Evolutionary conservation across 208 protist genomes (phyloP).

Genomic region (Wallacemonas sp.): DNA sequence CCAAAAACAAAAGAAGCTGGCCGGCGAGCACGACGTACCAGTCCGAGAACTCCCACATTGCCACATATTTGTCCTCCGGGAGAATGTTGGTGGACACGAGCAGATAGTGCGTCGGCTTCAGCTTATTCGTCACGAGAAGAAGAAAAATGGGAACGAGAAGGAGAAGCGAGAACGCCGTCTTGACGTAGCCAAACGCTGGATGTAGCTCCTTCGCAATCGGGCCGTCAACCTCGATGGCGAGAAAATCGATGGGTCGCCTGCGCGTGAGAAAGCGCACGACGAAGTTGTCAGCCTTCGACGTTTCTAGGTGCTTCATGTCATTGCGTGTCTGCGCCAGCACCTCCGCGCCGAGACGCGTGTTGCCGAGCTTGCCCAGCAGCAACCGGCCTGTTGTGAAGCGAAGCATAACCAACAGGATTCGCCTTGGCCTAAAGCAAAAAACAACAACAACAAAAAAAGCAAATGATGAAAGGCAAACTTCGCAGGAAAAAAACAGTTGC

Average conservation of each 20-base stretch:
- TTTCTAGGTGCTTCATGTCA: conserved; percentile 71
- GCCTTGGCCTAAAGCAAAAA: conserved; percentile 17
- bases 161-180: conserved; percentile 47
- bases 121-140: conserved; percentile 44
- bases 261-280: conserved; percentile 69
- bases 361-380: conserved; percentile 52
- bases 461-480: neutral
- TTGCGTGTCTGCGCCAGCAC: conserved; percentile 66
- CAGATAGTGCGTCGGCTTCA: conserved; percentile 78
- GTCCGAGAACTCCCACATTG: conserved; percentile 74
- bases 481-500: neutral
- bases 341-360: conserved; percentile 77
- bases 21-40: conserved; percentile 55
- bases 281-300: conserved; percentile 34
- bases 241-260: conserved; percentile 70
- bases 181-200: conserved; percentile 68
- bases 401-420: conserved; percentile 36
- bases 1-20: conserved; percentile 57
- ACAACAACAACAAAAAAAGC: conserved; percentile 11
- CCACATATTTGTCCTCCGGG: conserved; percentile 53
- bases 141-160: conserved; percentile 49
- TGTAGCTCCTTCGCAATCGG: conserved; percentile 63
- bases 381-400: conserved; percentile 34
- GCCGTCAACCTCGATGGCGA: conserved; percentile 78
- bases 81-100: conserved; percentile 62